Conservation (phyloP, 192 early-diverging fungal genomes). For the Coemansia sp. region DNA sequence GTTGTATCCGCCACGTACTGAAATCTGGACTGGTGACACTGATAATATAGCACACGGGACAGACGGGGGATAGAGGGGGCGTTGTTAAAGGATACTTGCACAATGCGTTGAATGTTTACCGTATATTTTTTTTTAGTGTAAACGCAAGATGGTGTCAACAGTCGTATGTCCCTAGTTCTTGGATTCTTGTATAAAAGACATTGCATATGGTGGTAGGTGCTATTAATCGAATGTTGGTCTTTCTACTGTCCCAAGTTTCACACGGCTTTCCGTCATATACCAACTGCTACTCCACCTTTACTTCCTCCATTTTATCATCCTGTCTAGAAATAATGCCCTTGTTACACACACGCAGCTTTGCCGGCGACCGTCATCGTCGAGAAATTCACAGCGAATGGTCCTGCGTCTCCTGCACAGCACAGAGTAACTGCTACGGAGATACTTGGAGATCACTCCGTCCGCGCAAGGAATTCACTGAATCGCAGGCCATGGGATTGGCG, state of each 20-base stretch:
- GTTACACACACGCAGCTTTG: neutral
- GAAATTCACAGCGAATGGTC: constrained; percentile 1
- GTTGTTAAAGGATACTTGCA: neutral
- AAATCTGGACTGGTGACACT: neutral
- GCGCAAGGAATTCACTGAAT: constrained; percentile 13
- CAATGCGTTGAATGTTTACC: neutral
- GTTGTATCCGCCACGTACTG: neutral
- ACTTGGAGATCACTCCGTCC: neutral
- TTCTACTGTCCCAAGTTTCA: neutral
- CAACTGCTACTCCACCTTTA: neutral
- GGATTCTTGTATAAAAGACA: neutral
- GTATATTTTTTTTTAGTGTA: neutral
- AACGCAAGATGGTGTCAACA: constrained; percentile 8
- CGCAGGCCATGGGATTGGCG: constrained; percentile 24
- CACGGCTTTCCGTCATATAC: neutral
- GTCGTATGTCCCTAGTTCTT: neutral
- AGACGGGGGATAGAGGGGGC: neutral
- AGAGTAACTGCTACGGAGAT: constrained; percentile 11
- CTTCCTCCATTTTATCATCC: neutral
- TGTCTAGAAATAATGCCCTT: neutral
- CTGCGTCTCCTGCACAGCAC: constrained; percentile 11
- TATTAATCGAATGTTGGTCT: neutral
- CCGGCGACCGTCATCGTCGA: neutral
- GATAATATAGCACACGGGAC: neutral
- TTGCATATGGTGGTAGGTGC: neutral